Evolutionary conservation across 768 basidiomycete genomes (phyloP), one percentile per base, ranked within the genome.

Genomic region (Collybia mongolica): DNA sequence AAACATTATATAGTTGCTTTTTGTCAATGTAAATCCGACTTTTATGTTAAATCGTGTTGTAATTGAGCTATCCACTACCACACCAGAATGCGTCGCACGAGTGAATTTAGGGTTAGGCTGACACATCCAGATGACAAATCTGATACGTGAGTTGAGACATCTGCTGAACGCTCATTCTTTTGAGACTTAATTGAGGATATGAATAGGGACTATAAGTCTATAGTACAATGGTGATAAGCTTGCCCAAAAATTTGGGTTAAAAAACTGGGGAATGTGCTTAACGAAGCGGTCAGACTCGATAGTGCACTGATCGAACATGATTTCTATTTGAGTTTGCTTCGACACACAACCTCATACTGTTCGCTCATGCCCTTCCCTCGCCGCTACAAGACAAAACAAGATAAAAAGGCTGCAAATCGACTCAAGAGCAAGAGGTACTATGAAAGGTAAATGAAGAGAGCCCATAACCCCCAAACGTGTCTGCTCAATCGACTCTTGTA

Each of bases 61-160:
- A 39, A 39, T 39, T 39, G 38, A 39, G 38, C 38, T 39, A 39
- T 39, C 38, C 38, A 39, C 38, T 39, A 39, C 38, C 38, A 39
- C 38, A 39, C 38, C 38, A n/a, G 38, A 39, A 39, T 39, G 38
- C 19, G 38, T 39, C n/a, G n/a, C n/a, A n/a, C n/a, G 14, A 39
- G 38, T 14, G 5, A 39, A 39, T 39, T 5, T 19, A 5, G 5
- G 38, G 5, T 39, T 14, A 5, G 14, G 14, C 5, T 39, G 14
- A 5, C 38, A 14, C 14, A 14, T 5, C n/a, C 38, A 39, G 38
- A 39, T 39, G 38, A 39, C 38, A 39, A 39, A 39, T 39, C 5
- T 39, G 38, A 39, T 39, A 14, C 38, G 5, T 5, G 38, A 14
- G 38, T 39, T 39, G 5, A 39, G 38, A 39, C 5, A 39, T 39